Base-by-base conservation (phyloP, 257 asterid genomes). In the Solanum piurae region DNA sequence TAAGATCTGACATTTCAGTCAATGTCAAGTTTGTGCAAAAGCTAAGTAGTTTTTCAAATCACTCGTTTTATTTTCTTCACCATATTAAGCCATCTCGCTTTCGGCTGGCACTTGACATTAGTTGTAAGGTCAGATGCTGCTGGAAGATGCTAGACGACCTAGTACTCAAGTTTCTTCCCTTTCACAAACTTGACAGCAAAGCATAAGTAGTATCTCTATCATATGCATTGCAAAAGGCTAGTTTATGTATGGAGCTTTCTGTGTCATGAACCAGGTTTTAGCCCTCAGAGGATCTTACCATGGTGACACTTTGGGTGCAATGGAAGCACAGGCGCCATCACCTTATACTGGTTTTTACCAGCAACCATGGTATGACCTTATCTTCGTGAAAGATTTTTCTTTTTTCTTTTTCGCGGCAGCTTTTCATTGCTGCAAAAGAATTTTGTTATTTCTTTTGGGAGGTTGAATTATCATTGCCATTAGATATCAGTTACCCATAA, bases 281-380 rank as follows among this genome's bases (percentile, higher is more conserved):
- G 99, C 98, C 85, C 98, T 97, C 80, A 95, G 89, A 86, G 99
- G 99, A 90, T 95, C 98, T 84, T 96, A 97, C 94, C 99, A 97
- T 89, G 99, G 99, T 44, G 99, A 97, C 93, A 97, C 99, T 83
- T 92, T 97, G 91, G 99, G 99, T 87, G 99, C 99, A 86, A 97
- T 97, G 99, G 99, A 97, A 93, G 99, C 99, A 34, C 99, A 97
- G 89, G 98, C 99, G 73, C 98, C 99, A 86, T 97, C 99, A 27
- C 94, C 98, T 55, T 97, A 94, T 88, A 97, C 99, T 90, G 99
- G 98, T 87, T 87, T 96, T 89, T 97, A 93, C 90, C 99, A 97
- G 95, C 99, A 97, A 91, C 99, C 99, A 87, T 97, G 99, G 99
- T 97, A 95, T 46, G 89, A 5, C 37, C 68, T 31, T 87, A 69